Conservation (phyloP, 495 filamentous ascomycete species). For the Penicillium riverlandense region DNA sequence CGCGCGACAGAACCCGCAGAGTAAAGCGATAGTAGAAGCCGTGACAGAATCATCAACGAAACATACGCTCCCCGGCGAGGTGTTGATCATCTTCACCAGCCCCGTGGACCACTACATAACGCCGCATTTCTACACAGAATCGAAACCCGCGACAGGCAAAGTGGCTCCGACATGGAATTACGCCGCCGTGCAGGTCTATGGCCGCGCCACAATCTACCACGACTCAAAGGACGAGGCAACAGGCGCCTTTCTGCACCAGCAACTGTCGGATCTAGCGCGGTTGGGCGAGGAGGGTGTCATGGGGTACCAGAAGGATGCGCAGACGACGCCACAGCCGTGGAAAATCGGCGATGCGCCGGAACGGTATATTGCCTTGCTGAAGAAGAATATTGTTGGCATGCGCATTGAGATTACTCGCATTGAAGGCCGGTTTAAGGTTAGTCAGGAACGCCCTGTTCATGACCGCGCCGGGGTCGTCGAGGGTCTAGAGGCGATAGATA, state of each 20-base stretch:
- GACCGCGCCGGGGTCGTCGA: slow-evolving; percentile 42
- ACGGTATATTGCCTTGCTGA: slow-evolving; percentile 34
- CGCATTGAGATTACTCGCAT: slow-evolving; percentile 36
- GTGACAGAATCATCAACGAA: slow-evolving; percentile 7
- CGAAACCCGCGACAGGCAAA: slow-evolving; percentile 48
- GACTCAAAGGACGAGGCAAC: slow-evolving; percentile 29
- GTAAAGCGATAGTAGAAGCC: slow-evolving; percentile 46
- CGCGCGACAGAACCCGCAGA: slow-evolving; percentile 44
- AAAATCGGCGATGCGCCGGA: slow-evolving; percentile 39
- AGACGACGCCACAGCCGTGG: slow-evolving; percentile 23
- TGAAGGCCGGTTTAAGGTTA: slow-evolving; percentile 49
- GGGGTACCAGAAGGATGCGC: slow-evolving; percentile 18
- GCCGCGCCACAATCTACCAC: slow-evolving; percentile 38
- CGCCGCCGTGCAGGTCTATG: slow-evolving; percentile 49
- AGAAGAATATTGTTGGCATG: slow-evolving; percentile 46
- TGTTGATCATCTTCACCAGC: slow-evolving; percentile 46
- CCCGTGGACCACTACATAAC: slow-evolving; percentile 49
- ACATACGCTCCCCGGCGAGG: slow-evolving; percentile 18
- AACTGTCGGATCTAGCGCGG: slow-evolving; percentile 40
- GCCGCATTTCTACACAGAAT: slow-evolving; percentile 52
- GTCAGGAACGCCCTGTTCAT: slow-evolving; percentile 37
- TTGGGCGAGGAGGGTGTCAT: slow-evolving; percentile 42
- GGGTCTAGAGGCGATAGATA: slow-evolving; percentile 27
- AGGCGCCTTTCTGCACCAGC: slow-evolving; percentile 30
- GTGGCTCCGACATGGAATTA: slow-evolving; percentile 61